Percentiles rank a stretch among this genome's conserved stretches.
phyloP scores from a whole-genome alignment of 805 yeast species.

The Cyberlindnera xylosilytica region DNA sequence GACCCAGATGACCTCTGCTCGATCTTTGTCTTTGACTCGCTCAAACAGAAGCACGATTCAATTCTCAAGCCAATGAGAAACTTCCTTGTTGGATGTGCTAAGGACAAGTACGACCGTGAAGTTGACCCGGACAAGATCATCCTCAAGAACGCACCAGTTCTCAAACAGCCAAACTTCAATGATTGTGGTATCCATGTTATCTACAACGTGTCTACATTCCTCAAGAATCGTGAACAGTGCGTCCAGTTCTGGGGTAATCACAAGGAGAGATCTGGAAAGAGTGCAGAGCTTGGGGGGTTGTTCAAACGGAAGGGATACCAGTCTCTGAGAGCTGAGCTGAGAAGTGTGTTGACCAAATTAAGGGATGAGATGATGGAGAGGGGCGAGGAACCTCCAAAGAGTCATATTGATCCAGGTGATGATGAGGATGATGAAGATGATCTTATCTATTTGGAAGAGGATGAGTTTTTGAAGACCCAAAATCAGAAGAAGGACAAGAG shows the following conservation, averaged over 20 bases:
- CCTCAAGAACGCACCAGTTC: constrained; percentile 54
- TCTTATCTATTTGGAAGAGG: constrained; percentile 12
- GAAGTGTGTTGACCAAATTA: background rate
- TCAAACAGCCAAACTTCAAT: constrained; percentile 81
- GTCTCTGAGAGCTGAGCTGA: constrained; percentile 16
- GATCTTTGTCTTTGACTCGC: constrained; percentile 67
- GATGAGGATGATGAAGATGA: constrained; percentile 11
- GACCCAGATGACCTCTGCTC: constrained; percentile 15
- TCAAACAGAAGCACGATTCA: constrained; percentile 54
- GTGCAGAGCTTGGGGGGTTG: too few species aligned
- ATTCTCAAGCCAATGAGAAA: constrained; percentile 50
- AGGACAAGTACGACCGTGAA: constrained; percentile 51
- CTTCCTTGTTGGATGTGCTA: constrained; percentile 66
- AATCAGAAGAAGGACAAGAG: background rate
- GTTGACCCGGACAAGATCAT: constrained; percentile 46
- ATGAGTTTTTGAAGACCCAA: constrained; percentile 9
- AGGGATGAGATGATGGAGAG: constrained; percentile 18
- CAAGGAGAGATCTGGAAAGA: constrained; percentile 11
- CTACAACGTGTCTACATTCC: constrained; percentile 61
- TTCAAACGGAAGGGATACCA: constrained; percentile 25
- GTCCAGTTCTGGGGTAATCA: constrained; percentile 46
- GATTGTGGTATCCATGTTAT: constrained; percentile 96
- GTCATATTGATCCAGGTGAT: constrained; percentile 2
- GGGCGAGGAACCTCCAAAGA: constrained; percentile 13
- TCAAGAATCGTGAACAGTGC: constrained; percentile 46